These are phyloP conservation scores for Lactifluus volemus DNA, from an alignment of 768 basidiomycete genomes.

Conservation along the genomic window DNA sequence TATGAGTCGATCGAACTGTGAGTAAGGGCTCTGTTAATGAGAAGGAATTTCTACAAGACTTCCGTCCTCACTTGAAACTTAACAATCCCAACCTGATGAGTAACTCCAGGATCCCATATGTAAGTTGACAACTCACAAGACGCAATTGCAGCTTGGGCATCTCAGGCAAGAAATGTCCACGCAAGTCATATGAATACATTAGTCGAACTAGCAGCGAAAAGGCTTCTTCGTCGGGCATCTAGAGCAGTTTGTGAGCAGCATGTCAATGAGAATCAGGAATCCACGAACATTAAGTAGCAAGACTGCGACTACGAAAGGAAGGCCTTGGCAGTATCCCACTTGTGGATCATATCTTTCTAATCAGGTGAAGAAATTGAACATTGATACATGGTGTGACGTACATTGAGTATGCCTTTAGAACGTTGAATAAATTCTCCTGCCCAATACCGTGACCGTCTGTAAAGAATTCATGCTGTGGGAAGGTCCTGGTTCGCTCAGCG, in stretches of 20 bases:
- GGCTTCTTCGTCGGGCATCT: slow-evolving; percentile 99
- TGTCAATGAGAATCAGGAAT: not conserved
- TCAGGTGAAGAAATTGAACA: slow-evolving; percentile 6
- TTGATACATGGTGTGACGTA: slow-evolving; percentile 29
- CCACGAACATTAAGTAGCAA: slow-evolving; percentile 75
- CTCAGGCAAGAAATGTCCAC: slow-evolving; percentile 96
- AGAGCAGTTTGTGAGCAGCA: not conserved
- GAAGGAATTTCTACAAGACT: not conserved
- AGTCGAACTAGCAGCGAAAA: slow-evolving; percentile 91
- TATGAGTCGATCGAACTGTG: slow-evolving; percentile 84
- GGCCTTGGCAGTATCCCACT: slow-evolving; percentile 96
- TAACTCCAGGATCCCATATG: not conserved
- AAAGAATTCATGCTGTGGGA: slow-evolving; percentile 96
- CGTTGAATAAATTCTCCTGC: slow-evolving; percentile 96
- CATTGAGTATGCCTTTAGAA: slow-evolving; percentile 95
- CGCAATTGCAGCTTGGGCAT: slow-evolving; percentile 97
- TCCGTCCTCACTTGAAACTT: slow-evolving; percentile 48
- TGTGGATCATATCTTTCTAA: slow-evolving; percentile 69
- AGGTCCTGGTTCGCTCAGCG: slow-evolving; percentile 49
- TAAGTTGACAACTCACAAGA: slow-evolving; percentile 44
- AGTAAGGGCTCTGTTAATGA: slow-evolving; percentile 6
- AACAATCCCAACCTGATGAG: not conserved
- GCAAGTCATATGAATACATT: slow-evolving; percentile 94
- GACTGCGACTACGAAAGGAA: slow-evolving; percentile 94
- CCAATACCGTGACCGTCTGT: slow-evolving; percentile 91